These are phyloP conservation scores for Spatholobus suberectus DNA, from an alignment of 306 rosid genomes.

Conservation along the genomic window DNA sequence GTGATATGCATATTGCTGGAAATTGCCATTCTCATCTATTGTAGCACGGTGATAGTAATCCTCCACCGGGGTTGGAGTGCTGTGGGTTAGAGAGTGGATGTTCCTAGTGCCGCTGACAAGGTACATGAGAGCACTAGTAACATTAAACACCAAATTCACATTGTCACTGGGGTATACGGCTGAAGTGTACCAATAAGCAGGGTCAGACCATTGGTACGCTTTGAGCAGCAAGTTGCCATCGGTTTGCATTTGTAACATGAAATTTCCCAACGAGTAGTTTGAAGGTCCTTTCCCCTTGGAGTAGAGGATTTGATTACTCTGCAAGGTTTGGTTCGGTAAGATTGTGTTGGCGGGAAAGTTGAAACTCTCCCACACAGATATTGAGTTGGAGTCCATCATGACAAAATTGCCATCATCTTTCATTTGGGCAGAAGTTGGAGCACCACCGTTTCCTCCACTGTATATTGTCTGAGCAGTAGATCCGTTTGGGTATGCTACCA, in stretches of 20 bases:
- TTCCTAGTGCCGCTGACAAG: background rate
- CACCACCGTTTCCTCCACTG: background rate
- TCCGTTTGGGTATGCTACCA: conserved; percentile 31
- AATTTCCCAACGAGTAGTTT: conserved; percentile 41
- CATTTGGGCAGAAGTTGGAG: conserved; percentile 32
- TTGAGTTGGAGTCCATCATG: background rate
- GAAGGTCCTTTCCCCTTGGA: conserved; percentile 38
- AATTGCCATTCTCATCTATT: conserved; percentile 40
- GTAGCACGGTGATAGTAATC: conserved; percentile 47
- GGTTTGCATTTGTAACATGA: conserved; percentile 19
- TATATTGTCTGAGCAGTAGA: background rate
- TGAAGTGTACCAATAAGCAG: conserved; percentile 37
- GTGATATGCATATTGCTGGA: conserved; percentile 43
- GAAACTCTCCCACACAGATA: conserved; percentile 36
- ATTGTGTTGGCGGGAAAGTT: conserved; percentile 32
- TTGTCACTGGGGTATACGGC: background rate
- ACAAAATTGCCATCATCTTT: conserved; percentile 41
- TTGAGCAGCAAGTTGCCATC: conserved; percentile 39
- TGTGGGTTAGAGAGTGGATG: background rate
- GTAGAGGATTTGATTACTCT: background rate
- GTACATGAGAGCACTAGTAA: conserved; percentile 4
- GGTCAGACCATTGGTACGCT: conserved; percentile 36
- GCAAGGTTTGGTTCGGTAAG: conserved; percentile 32
- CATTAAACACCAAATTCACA: conserved; percentile 34
- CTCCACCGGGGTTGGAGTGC: conserved; percentile 24